Conservation (phyloP, 345 rosid genomes). For the Leavenworthia alabamica region DNA sequence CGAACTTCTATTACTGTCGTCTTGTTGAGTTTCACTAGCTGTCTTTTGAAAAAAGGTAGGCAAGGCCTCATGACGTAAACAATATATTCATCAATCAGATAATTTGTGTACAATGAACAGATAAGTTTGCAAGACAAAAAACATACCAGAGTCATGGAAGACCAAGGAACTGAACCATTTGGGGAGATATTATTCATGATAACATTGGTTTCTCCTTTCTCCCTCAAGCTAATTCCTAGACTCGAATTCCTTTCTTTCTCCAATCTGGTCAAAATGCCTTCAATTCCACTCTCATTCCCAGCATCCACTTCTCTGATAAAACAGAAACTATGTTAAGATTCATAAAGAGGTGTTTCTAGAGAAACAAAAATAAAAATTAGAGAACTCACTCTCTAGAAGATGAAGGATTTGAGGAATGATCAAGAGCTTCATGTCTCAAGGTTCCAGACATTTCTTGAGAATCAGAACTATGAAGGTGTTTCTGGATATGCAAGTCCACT, state of each 20-base stretch:
- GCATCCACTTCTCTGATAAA: constrained; percentile 45
- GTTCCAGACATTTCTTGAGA: constrained; percentile 21
- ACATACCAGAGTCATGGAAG: constrained; percentile 46
- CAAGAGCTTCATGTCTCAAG: constrained; percentile 22
- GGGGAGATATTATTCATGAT: constrained; percentile 16
- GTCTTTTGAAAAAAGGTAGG: constrained; percentile 44
- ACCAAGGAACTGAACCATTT: constrained; percentile 33
- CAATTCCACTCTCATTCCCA: constrained; percentile 56
- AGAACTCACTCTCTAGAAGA: constrained; percentile 20
- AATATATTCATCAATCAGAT: background rate
- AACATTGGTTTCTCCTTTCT: constrained; percentile 32
- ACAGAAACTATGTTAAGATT: constrained; percentile 8
- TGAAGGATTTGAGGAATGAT: constrained; percentile 3
- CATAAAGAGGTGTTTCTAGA: background rate
- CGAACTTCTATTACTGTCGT: constrained; percentile 16
- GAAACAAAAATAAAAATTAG: background rate
- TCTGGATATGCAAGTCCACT: constrained; percentile 20
- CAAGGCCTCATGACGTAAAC: constrained; percentile 9
- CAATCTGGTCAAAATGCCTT: constrained; percentile 72
- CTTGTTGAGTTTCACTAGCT: constrained; percentile 42
- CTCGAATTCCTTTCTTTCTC: constrained; percentile 74
- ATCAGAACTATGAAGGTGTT: constrained; percentile 13
- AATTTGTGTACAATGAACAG: background rate
- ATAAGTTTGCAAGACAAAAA: background rate
- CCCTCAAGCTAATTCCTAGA: constrained; percentile 52